phyloP scores from a whole-genome alignment of 2,329 filamentous ascomycete genomes.

The Penicillium sp. region DNA sequence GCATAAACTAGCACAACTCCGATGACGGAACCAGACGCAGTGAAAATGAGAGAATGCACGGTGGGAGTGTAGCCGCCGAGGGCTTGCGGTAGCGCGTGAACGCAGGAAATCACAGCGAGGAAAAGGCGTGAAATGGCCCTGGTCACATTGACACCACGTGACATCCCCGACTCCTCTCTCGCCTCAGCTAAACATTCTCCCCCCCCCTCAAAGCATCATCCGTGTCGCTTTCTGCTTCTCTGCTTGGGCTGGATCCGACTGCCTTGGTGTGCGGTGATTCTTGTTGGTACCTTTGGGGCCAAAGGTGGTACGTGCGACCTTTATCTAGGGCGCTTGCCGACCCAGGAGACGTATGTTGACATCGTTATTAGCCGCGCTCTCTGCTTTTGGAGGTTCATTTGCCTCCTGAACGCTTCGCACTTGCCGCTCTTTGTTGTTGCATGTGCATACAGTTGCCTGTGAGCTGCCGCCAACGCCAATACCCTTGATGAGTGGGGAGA shows the following conservation, averaged over 20 bases:
- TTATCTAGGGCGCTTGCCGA: constrained; percentile 2
- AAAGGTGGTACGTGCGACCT: constrained; percentile 14
- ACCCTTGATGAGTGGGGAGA: constrained; percentile 36
- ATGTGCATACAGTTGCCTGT: neutral
- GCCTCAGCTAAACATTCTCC: constrained; percentile 10
- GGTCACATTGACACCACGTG: constrained; percentile 17
- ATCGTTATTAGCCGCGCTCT: constrained; percentile 15
- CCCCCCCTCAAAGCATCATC: constrained; percentile 6
- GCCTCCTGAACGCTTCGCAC: constrained; percentile 8
- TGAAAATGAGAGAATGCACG: neutral
- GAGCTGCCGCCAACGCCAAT: neutral
- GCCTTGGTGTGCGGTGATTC: constrained; percentile 7
- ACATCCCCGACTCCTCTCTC: constrained; percentile 21
- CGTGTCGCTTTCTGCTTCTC: constrained; percentile 10
- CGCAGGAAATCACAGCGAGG: neutral
- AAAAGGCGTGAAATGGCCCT: constrained; percentile 4
- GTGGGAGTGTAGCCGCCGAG: constrained; percentile 14
- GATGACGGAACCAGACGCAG: neutral
- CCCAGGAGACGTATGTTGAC: constrained; percentile 18
- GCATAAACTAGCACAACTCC: neutral
- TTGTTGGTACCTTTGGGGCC: constrained; percentile 11
- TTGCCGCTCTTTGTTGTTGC: neutral
- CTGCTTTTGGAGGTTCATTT: constrained; percentile 2
- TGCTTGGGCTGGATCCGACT: constrained; percentile 8
- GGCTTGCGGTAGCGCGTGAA: constrained; percentile 11